Base-by-base conservation (phyloP, 192 early-diverging fungal genomes). In the Phlyctochytrium planicorne region DNA sequence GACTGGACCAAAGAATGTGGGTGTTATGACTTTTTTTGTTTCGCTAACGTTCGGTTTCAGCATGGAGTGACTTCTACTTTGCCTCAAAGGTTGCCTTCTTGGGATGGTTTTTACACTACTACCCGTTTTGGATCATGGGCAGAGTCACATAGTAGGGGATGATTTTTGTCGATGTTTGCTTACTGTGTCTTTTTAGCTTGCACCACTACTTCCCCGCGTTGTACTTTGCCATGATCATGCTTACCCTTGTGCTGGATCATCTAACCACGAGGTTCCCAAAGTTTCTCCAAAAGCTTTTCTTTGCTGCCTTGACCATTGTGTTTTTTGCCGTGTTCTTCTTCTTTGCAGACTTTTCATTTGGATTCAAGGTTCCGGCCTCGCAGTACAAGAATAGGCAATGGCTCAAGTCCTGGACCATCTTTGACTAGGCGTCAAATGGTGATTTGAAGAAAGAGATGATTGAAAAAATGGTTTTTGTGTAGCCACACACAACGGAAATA, bases 141-240 rank as follows among this genome's bases (percentile, higher is more conserved):
- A 90, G 97, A 32, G 94, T 97, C 40, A 93, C 90, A 0, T 98
- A 97, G 75, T 77, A 67, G 66, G 71, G 53, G 34, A 29, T 67
- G 60, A 61, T 35, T 32, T 33, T 62, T 30, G 30, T 35, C 53
- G 12, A 34, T 16, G n/a, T 52, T 53, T n/a, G 24, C 47, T 67
- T 16, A 29, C 16, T 50, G 12, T 50, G 6, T 27, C 27, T 29
- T 30, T 34, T 24, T 63, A 81, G 80, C 60, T 75, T 97, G 34
- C 97, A 99, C 72, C 97, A 98, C 75, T 98, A 98, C 73, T 96
- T 97, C 80, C 95, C 96, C 0, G 93, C 94, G 0, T 70, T 97
- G 30, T 97, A 98, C 76, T 99, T 97, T 84, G 87, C 89, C 20
- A 88, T 97, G 66, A 84, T 98, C 60, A 81, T 90, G 66, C 78